A percentile compares a stretch with the other conserved stretches of the same genome.
These are phyloP conservation scores for Grifola frondosa DNA, from an alignment of 1,284 basidiomycete species.

Conservation along the genomic window DNA sequence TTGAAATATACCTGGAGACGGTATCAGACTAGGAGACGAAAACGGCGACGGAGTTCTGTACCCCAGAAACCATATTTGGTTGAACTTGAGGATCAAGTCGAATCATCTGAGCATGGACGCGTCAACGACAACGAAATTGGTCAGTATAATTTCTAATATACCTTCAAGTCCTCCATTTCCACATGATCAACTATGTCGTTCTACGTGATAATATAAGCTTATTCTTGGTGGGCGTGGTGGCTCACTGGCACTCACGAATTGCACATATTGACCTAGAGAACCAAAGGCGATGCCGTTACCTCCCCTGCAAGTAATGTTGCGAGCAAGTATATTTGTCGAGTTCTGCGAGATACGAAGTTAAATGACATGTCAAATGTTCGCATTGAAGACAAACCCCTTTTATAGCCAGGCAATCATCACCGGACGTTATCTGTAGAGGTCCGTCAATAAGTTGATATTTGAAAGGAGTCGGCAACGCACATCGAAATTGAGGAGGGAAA, in stretches of 20 bases:
- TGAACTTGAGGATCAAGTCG: slow-evolving; percentile 48
- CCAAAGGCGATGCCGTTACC: slow-evolving; percentile 67
- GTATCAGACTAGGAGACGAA: too few relatives aligned
- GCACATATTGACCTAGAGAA: slow-evolving; percentile 59
- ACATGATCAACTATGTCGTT: slow-evolving; percentile 58
- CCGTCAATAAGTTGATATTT: background rate
- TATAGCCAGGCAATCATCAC: slow-evolving; percentile 66
- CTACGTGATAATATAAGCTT: slow-evolving; percentile 32
- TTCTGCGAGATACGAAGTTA: slow-evolving; percentile 38
- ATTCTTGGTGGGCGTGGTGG: too few relatives aligned
- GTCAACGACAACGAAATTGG: background rate
- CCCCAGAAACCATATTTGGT: slow-evolving; percentile 53
- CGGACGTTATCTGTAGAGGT: slow-evolving; percentile 44
- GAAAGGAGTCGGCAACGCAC: slow-evolving; percentile 15
- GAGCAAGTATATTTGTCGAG: slow-evolving; percentile 51
- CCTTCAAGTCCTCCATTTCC: slow-evolving; percentile 47
- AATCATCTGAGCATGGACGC: slow-evolving; percentile 36
- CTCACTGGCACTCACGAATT: slow-evolving; percentile 48
- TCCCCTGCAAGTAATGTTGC: slow-evolving; percentile 56
- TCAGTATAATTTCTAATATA: slow-evolving; percentile 18
- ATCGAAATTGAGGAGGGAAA: slow-evolving; percentile 56
- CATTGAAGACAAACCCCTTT: slow-evolving; percentile 50
- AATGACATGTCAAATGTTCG: background rate
- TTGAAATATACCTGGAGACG: slow-evolving; percentile 64
- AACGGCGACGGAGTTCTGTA: slow-evolving; percentile 33